Evolutionary conservation across 2,329 filamentous ascomycete genomes (phyloP), one percentile per base, ranked within the genome.

Genomic region (Stenocarpella maydis): DNA sequence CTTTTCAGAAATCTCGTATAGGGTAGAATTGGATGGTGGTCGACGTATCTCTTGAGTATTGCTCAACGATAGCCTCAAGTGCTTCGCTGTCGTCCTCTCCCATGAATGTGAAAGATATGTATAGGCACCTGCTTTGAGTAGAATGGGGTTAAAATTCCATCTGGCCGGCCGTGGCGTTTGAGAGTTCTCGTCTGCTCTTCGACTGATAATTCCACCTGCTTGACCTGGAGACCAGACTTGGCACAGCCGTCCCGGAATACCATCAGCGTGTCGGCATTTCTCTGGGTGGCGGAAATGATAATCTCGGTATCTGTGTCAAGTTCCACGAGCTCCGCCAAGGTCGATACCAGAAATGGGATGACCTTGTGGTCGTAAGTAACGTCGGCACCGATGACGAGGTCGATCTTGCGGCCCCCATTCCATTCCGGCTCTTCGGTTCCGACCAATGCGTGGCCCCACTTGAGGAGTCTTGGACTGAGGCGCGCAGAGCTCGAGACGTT

Each of bases 371-470:
- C 92, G 78, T 95, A 95, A 0, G 91, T 95, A 78, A 95, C 87
- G 77, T 95, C 92, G 41, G 92, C 91, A 4, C 92, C 93, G 34
- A 95, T 79, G 2, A 95, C 85, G 5, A 93, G 79, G 77, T 95
- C 90, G 53, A 88, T 77, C 2, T 76, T 74, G 5, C 76, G 75
- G 21, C 82, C 82, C 24, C 80, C 81, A 72, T 85, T 84, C 86
- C 86, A 87, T 54, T 78, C 77, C 65, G 82, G 75, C 65, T 89
- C 85, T 77, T 90, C 90, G 0, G 84, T 87, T 4, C 86, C 87
- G 58, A 88, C 78, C 4, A 90, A 77, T 0, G 85, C 85, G 71
- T 86, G 82, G 0, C 91, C 91, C 91, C 91, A 93, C 77, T 84
- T 85, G 39, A 93, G 76, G 4, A 90, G 84, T 77, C 85, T 87